A percentile compares a stretch with the other conserved stretches of the same genome.
Evolutionary conservation across 2,329 filamentous ascomycete genomes (phyloP).

Genomic region (Teratosphaeria pseudoeucalypti): DNA sequence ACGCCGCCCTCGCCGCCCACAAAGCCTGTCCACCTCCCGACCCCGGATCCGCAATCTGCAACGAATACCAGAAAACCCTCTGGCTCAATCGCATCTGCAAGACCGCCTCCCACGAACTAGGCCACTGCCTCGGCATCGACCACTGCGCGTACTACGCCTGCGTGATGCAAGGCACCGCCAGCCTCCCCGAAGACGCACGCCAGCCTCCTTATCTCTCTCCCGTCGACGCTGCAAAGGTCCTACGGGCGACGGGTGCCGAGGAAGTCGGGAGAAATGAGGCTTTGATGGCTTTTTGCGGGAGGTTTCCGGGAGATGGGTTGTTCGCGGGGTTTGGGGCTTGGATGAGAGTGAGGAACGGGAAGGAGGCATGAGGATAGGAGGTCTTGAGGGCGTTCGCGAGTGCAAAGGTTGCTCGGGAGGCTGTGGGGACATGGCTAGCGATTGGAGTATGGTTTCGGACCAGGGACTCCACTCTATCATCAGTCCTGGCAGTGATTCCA

Average conservation of each 20-base stretch:
- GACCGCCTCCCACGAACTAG: slow-evolving; percentile 55
- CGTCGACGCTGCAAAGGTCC: slow-evolving; percentile 47
- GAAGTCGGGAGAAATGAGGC: slow-evolving; percentile 30
- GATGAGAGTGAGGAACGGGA: slow-evolving; percentile 18
- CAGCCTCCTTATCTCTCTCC: slow-evolving; percentile 56
- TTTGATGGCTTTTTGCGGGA: slow-evolving; percentile 34
- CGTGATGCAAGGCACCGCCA: slow-evolving; percentile 51
- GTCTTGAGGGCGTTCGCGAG: no score
- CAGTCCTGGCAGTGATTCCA: no score
- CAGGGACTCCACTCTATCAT: no score
- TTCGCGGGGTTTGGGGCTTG: slow-evolving; percentile 40
- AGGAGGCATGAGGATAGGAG: no score
- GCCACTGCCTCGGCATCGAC: slow-evolving; percentile 57
- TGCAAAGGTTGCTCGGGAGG: no score
- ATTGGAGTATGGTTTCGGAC: no score
- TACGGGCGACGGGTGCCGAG: slow-evolving; percentile 11
- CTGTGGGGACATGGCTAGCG: no score
- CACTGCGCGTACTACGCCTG: slow-evolving; percentile 58
- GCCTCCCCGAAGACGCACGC: slow-evolving; percentile 47
- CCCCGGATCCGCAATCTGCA: neutral
- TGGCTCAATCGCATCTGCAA: slow-evolving; percentile 50
- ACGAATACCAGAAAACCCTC: slow-evolving; percentile 18
- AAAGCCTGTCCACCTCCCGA: neutral
- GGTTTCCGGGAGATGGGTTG: slow-evolving; percentile 30
- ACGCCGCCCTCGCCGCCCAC: neutral